Conservation (phyloP, 768 basidiomycete species). For the Rhizopogon sp. region DNA sequence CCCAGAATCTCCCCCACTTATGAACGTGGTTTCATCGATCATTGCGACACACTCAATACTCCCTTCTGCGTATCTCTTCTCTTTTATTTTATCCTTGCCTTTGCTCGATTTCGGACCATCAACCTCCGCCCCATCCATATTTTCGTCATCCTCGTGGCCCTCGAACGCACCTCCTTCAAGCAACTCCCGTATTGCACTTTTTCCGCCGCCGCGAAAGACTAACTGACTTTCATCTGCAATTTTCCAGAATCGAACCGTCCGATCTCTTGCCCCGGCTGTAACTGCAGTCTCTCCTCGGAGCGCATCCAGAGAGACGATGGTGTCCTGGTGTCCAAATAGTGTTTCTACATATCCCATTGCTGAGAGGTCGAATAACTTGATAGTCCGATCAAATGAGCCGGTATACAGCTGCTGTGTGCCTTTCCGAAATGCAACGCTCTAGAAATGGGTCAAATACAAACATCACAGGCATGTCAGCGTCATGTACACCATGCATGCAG, state of each 20-base stretch:
- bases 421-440: conserved; percentile 76
- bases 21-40: conserved; percentile 90
- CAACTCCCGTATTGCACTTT: conserved; percentile 73
- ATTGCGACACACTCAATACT: conserved; percentile 90
- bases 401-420: conserved; percentile 65
- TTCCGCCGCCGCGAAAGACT: conserved; percentile 94
- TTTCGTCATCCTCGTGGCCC: conserved; percentile 49
- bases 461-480: conserved; percentile 29
- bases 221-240: conserved; percentile 92
- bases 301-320: conserved; percentile 70
- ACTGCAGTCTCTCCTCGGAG: conserved; percentile 82
- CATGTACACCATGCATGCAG: conserved; percentile 27
- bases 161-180: conserved; percentile 71
- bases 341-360: conserved; percentile 95
- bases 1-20: conserved; percentile 97
- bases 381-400: conserved; percentile 78
- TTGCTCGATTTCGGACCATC: conserved; percentile 28
- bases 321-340: conserved; percentile 94
- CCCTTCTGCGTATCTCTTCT: conserved; percentile 72
- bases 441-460: neutral
- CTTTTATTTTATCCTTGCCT: conserved; percentile 29
- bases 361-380: conserved; percentile 80
- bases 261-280: conserved; percentile 86
- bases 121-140: conserved; percentile 31
- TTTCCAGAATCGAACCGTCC: conserved; percentile 94